Base-by-base conservation (phyloP, 140 eudicot genomes). In the Erigeron philadelphicus region DNA sequence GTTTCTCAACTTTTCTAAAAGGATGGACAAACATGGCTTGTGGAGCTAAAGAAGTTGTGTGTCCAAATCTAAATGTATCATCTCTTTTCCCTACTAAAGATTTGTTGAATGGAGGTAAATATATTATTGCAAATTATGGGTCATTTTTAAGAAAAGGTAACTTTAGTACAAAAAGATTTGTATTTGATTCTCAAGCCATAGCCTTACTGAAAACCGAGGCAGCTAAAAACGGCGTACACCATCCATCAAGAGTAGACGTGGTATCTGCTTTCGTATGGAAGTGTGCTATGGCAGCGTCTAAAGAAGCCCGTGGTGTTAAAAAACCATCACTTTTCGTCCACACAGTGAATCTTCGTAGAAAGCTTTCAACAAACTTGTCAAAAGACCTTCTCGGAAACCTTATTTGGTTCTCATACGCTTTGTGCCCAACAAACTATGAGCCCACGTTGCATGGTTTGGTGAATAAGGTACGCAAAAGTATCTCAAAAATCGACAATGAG, bases 231-330 rank as follows among this genome's bases (percentile, higher is more conserved):
- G 61, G 74, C 2, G 21, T 47, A 13, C 53, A 43, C 3, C 11
- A 9, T 6, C 83, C 86, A 5, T 50, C 86, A 3, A 64, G 83
- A 3, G 80, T 73, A 15, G 78, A 78, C 66, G 82, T 65, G 1
- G 80, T 81, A 5, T 57, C 86, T 2, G 86, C 83, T 21, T 62
- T 81, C 15, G 48, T 81, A 18, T 81, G 85, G 85, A 58, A 77
- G 69, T 69, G 67, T 48, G 76, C 73, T 6, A 48, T 72, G 41
- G 65, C 66, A 13, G 78, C 82, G 3, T 42, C 65, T 7, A 61
- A 41, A 47, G 31, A 60, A 61, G 40, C 63, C 1, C 25, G 10
- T 43, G 78, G 78, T 19, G 11, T 67, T 9, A n/a, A 49, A 21
- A 75, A 68, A 42, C 46, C 69, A 13, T 75, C 74, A 15, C 48